Evolutionary conservation across 257 asterid genomes (phyloP).

Genomic region (Echium plantagineum): DNA sequence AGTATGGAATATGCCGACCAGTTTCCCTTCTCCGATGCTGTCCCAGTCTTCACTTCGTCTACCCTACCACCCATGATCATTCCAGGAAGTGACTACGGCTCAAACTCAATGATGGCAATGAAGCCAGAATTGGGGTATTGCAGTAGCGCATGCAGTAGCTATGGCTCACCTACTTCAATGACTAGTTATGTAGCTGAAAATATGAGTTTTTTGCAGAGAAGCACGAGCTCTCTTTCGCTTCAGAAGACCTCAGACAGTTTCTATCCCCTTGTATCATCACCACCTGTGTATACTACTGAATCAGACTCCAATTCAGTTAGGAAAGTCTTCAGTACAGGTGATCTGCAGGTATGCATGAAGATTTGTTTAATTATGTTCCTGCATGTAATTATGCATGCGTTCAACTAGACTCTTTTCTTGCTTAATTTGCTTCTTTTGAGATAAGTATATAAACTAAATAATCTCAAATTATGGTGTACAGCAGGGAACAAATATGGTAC

Average conservation of each 20-base stretch:
- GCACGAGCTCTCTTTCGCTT: conserved; percentile 59
- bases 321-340: conserved; percentile 52
- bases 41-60: neutral
- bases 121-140: neutral
- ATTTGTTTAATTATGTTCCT: neutral
- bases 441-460: neutral
- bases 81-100: neutral
- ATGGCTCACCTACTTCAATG: conserved; percentile 43
- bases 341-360: conserved; percentile 37
- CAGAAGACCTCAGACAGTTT: conserved; percentile 34
- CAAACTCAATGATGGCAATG: neutral
- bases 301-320: conserved; percentile 37
- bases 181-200: conserved; percentile 20
- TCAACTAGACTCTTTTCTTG: no score
- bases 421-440: neutral
- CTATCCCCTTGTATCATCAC: conserved; percentile 29
- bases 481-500: conserved; percentile 32
- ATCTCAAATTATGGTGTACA: neutral
- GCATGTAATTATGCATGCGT: neutral
- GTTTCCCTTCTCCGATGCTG: neutral
- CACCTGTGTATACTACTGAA: conserved; percentile 28
- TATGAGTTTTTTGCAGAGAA: conserved; percentile 39
- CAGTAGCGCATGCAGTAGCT: conserved; percentile 3
- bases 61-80: neutral
- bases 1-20: neutral